Evolutionary conservation across 139 green algal species (phyloP).

Genomic region (Coelastrella sp.): DNA sequence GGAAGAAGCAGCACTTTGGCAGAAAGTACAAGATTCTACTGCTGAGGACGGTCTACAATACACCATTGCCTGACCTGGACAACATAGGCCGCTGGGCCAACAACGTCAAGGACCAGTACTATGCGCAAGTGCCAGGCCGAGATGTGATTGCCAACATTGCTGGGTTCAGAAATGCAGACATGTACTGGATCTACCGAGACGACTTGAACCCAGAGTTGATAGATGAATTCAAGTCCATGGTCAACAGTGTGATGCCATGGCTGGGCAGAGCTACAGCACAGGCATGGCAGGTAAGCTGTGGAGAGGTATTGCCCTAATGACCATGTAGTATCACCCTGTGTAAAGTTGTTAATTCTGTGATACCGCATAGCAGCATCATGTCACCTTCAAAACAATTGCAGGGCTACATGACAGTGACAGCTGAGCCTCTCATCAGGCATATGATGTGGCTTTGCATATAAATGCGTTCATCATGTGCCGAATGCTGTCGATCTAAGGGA

Average conservation of each 20-base stretch:
- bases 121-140: background rate
- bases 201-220: background rate
- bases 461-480: too few relatives aligned
- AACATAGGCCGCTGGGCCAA: background rate
- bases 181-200: background rate
- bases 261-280: background rate
- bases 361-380: too few relatives aligned
- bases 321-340: too few relatives aligned
- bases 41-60: background rate
- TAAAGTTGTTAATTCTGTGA: too few relatives aligned
- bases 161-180: background rate
- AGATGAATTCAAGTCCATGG: background rate
- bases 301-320: background rate
- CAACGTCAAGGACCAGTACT: conserved; percentile 2
- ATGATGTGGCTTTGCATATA: too few relatives aligned
- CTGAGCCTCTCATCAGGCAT: too few relatives aligned
- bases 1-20: conserved; percentile 34
- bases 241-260: conserved; percentile 16
- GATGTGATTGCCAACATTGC: background rate
- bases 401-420: too few relatives aligned
- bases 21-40: background rate
- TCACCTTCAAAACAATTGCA: too few relatives aligned
- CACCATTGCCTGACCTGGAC: background rate
- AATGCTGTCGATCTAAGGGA: too few relatives aligned
- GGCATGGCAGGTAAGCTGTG: background rate